These are phyloP conservation scores for Thinopyrum elongatum DNA, from an alignment of 176 grass and related monocot species.

Conservation along the genomic window DNA sequence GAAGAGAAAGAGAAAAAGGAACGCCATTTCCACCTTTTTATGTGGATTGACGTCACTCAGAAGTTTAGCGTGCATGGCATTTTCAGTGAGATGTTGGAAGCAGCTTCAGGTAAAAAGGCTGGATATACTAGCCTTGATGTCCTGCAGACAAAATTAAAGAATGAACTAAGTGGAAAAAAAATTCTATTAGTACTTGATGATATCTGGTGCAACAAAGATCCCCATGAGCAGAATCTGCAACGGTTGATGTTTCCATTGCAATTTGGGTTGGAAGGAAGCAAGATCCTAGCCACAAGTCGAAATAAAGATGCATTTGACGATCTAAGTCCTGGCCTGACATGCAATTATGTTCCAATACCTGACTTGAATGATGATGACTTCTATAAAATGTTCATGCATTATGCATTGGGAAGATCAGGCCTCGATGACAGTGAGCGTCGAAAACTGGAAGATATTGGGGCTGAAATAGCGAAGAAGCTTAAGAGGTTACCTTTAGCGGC, in stretches of 20 bases:
- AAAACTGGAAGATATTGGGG: background rate
- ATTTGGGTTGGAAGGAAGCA: constrained; percentile 23
- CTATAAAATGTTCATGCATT: constrained; percentile 15
- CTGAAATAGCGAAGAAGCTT: constrained; percentile 25
- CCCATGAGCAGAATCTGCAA: background rate
- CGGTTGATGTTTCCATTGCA: background rate
- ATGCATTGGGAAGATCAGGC: background rate
- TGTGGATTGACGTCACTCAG: constrained; percentile 29
- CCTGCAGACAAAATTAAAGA: background rate
- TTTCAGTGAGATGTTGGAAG: background rate
- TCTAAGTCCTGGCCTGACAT: background rate
- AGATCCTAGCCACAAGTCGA: constrained; percentile 31
- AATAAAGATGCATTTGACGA: background rate
- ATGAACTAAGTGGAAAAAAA: background rate
- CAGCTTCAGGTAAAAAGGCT: background rate
- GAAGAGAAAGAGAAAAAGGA: no score
- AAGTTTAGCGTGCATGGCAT: background rate
- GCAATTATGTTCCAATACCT: background rate
- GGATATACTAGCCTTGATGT: background rate
- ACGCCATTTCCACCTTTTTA: background rate
- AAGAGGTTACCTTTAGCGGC: background rate
- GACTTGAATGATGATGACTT: background rate
- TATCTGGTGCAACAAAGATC: background rate
- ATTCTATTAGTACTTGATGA: constrained; percentile 36
- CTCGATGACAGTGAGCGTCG: background rate